Percentiles rank a stretch among this genome's conserved stretches.
Evolutionary conservation across 108 stramenopile species (phyloP).

Genomic region (Chaetoceros muelleri): DNA sequence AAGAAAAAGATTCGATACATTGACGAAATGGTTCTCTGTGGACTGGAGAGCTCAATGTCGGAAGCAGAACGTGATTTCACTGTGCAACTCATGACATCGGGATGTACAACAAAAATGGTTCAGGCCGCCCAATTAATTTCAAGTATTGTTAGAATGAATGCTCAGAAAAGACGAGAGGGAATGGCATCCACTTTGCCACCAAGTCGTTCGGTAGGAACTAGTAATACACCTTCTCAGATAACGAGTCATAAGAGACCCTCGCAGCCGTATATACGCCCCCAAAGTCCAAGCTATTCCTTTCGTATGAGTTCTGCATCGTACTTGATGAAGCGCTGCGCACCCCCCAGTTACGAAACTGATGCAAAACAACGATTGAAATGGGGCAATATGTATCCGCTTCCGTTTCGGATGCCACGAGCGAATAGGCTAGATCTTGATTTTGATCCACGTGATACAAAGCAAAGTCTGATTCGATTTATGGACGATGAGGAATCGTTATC

Average conservation of each 20-base stretch:
- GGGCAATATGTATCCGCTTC: background rate
- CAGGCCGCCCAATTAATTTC: background rate
- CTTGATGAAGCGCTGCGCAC: too few relatives aligned
- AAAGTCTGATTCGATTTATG: background rate
- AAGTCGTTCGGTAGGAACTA: too few relatives aligned
- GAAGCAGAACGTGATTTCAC: background rate
- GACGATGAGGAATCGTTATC: background rate
- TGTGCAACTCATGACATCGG: background rate
- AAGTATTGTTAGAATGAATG: background rate
- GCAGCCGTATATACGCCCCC: too few relatives aligned
- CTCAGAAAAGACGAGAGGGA: background rate
- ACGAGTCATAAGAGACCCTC: too few relatives aligned
- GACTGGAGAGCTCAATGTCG: background rate
- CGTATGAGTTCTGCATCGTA: too few relatives aligned
- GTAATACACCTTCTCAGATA: too few relatives aligned
- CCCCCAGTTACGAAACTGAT: background rate
- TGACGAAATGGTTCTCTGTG: background rate
- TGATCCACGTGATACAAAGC: background rate
- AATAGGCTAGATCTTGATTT: background rate
- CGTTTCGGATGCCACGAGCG: background rate
- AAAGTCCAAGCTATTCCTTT: too few relatives aligned
- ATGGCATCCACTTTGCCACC: too few relatives aligned
- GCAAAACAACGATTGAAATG: background rate
- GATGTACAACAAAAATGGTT: background rate
- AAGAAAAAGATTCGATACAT: background rate